Percentiles rank a stretch among this genome's conserved stretches.
These are phyloP conservation scores for Begonia masoniana DNA, from an alignment of 306 rosid species.

Conservation along the genomic window DNA sequence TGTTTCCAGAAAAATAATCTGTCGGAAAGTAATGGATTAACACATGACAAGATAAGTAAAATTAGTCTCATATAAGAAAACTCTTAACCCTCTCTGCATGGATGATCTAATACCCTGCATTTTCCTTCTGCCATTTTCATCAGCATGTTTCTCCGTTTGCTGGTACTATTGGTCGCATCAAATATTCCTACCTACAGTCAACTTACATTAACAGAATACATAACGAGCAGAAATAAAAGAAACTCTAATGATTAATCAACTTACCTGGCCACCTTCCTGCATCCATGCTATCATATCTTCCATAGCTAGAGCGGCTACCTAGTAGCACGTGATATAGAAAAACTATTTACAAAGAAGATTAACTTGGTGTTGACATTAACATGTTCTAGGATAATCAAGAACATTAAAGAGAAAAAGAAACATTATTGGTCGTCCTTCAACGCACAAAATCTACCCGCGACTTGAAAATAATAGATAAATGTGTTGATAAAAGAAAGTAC, in stretches of 20 bases:
- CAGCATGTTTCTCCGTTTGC: constrained; percentile 80
- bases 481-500: too few relatives aligned
- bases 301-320: constrained; percentile 99
- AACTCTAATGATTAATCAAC: constrained; percentile 13
- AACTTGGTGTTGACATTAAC: constrained; percentile 48
- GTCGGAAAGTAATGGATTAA: constrained; percentile 18
- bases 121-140: constrained; percentile 98
- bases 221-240: neutral
- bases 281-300: constrained; percentile 99
- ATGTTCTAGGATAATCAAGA: constrained; percentile 13
- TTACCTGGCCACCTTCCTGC: constrained; percentile 99
- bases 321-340: constrained; percentile 92
- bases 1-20: constrained; percentile 96
- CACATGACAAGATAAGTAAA: constrained; percentile 9
- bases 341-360: constrained; percentile 65
- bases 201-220: constrained; percentile 14
- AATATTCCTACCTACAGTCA: constrained; percentile 83
- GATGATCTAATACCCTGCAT: constrained; percentile 64
- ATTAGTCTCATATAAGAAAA: constrained; percentile 6
- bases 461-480: too few relatives aligned
- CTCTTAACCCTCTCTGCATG: constrained; percentile 11
- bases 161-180: constrained; percentile 94
- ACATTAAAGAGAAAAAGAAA: neutral
- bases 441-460: too few relatives aligned
- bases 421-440: too few relatives aligned